Base-by-base conservation (phyloP, 1,284 basidiomycete genomes). In the Cryptococcus sp. region DNA sequence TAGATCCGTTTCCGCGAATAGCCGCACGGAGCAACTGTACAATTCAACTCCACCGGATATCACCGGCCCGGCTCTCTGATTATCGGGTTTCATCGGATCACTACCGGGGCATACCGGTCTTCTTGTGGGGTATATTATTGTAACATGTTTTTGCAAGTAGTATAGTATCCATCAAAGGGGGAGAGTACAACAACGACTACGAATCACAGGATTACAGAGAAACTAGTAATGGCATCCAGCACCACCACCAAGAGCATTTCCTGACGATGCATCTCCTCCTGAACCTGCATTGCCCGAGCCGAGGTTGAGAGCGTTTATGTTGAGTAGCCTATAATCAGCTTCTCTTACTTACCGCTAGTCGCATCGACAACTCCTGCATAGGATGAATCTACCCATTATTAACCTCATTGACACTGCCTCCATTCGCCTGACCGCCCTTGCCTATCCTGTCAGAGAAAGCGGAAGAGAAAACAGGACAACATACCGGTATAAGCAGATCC, bases 271-370 rank as follows among this genome's bases (percentile, higher is more conserved):
- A 9, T 52, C 44, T 16, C 67, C 67, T 13, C 65, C 67, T 28
- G 60, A 54, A 1, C 67, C 67, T 28, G 63, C 65, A 39, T 69
- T 69, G 36, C 54, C 57, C n/a, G 63, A 64, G 18, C 51, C 59
- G 43, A 67, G 52, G 46, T 69, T 69, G 45, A 69, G 57, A 2
- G 61, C 61, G 53, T 67, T 54, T 44, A 69, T 41, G 46, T 63
- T 64, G 45, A 65, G 46, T 21, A 69, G 53, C 16, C 66, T 61
- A 41, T 48, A 49, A 9, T 34, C 32, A 9, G n/a, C n/a, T n/a
- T n/a, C n/a, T n/a, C n/a, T n/a, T n/a, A n/a, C n/a, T n/a, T n/a
- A n/a, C n/a, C n/a, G n/a, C 16, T 34, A 34, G 32, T 16, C 32
- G 9, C 16, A 9, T 9, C 32, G 16, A 16, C 32, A 9, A 34